phyloP scores from a whole-genome alignment of 495 filamentous ascomycete genomes.

The Podospora anserina region DNA sequence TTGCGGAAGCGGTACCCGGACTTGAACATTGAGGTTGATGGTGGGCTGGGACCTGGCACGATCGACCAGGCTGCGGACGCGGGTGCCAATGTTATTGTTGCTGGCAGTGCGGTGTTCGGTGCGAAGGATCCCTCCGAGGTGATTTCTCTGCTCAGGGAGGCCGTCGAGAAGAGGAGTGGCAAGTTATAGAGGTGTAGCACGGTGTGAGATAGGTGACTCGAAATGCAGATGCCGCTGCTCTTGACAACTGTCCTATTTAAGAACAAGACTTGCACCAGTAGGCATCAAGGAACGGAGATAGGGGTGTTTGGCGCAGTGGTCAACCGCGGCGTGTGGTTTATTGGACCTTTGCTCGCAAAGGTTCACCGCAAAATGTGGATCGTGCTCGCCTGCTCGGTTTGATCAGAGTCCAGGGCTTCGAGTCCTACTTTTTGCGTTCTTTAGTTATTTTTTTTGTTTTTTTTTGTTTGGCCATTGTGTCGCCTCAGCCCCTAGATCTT shows the following conservation, averaged over 20 bases:
- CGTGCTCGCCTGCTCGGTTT: background rate
- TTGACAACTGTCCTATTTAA: background rate
- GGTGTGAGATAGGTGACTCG: background rate
- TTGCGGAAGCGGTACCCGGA: conserved; percentile 82
- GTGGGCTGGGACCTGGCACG: conserved; percentile 80
- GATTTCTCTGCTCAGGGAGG: conserved; percentile 71
- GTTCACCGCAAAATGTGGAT: background rate
- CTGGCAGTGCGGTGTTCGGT: conserved; percentile 94
- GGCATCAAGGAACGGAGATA: background rate
- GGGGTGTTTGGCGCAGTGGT: background rate
- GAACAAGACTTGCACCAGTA: background rate
- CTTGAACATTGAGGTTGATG: conserved; percentile 95
- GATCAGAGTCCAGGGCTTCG: background rate
- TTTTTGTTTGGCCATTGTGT: background rate
- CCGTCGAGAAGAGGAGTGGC: conserved; percentile 62
- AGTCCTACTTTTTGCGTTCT: background rate
- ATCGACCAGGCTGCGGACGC: conserved; percentile 94
- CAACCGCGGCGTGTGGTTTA: background rate
- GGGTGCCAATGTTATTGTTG: conserved; percentile 96
- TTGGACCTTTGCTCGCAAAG: background rate
- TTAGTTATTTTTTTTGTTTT: background rate
- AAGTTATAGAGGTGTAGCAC: conserved; percentile 22
- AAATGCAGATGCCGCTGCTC: background rate
- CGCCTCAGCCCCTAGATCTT: background rate
- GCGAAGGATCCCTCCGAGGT: conserved; percentile 83